Evolutionary conservation across 441 rosid genomes (phyloP).

Genomic region (Cnidoscolus chayamansa): DNA sequence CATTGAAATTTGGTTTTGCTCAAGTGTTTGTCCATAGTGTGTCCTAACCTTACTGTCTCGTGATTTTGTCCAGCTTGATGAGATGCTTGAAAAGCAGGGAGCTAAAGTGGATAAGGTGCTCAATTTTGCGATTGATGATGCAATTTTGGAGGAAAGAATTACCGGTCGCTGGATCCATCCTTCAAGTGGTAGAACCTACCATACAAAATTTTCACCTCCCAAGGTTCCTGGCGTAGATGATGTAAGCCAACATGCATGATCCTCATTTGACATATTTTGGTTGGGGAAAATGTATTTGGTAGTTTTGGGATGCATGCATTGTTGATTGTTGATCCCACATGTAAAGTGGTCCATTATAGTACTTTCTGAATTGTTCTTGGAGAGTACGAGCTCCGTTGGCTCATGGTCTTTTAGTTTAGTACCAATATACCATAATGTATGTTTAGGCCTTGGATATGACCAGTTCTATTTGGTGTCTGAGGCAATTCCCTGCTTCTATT

Average conservation of each 20-base stretch:
- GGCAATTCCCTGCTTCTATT: background rate
- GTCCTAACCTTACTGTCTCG: constrained; percentile 9
- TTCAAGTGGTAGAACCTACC: constrained; percentile 89
- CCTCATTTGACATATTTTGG: constrained; percentile 7
- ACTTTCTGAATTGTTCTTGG: background rate
- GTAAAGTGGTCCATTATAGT: background rate
- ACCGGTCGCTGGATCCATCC: constrained; percentile 99
- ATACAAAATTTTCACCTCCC: constrained; percentile 83
- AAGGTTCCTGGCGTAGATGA: constrained; percentile 82
- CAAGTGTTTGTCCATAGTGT: constrained; percentile 4
- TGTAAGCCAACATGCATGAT: constrained; percentile 44
- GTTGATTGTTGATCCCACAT: background rate
- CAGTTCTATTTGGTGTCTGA: constrained; percentile 4
- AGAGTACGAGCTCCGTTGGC: background rate
- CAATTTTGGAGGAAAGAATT: constrained; percentile 87
- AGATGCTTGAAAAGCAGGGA: constrained; percentile 84
- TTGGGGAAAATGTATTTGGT: background rate
- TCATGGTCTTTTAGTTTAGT: background rate
- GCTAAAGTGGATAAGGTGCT: constrained; percentile 73
- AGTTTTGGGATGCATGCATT: background rate
- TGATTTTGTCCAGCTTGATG: constrained; percentile 66
- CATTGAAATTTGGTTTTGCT: background rate
- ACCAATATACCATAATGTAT: background rate
- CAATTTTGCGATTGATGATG: constrained; percentile 86
- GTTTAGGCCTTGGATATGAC: constrained; percentile 1